Evolutionary conservation across 2,329 filamentous ascomycete species (phyloP).

Genomic region (Stachybotrys echinatus): DNA sequence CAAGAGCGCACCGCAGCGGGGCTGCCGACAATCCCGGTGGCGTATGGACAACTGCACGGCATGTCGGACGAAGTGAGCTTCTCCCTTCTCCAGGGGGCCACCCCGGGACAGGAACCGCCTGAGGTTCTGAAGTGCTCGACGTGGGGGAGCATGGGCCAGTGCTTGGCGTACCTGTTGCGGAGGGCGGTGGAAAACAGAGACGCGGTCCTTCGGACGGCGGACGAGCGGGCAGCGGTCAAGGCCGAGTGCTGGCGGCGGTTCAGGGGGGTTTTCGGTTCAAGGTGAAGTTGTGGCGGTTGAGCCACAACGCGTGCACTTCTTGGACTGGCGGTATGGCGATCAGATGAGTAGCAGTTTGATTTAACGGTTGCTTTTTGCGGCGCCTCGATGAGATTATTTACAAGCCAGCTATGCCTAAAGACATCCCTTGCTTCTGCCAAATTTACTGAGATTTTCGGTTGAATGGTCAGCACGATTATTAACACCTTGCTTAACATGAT

Average conservation of each 20-base stretch:
- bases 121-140: constrained; percentile 17
- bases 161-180: constrained; percentile 17
- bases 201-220: constrained; percentile 14
- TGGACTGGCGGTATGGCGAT: no score
- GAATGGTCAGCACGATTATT: no score
- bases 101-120: constrained; percentile 5
- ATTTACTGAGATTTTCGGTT: no score
- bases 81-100: constrained; percentile 30
- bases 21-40: constrained; percentile 23
- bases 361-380: no score
- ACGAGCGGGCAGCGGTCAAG: constrained; percentile 9
- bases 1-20: constrained; percentile 25
- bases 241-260: constrained; percentile 18
- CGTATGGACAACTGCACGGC: constrained; percentile 46
- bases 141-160: constrained; percentile 20
- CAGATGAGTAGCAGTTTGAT: no score
- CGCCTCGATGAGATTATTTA: no score
- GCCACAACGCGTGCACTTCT: no score
- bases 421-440: no score
- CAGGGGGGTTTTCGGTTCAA: background rate
- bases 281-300: background rate
- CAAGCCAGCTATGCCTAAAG: no score
- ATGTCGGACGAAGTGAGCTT: constrained; percentile 52
- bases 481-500: no score
- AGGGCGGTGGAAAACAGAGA: constrained; percentile 21